Conservation (phyloP, 2,329 filamentous ascomycete species). For the Aspergillus pseudoterreus region DNA sequence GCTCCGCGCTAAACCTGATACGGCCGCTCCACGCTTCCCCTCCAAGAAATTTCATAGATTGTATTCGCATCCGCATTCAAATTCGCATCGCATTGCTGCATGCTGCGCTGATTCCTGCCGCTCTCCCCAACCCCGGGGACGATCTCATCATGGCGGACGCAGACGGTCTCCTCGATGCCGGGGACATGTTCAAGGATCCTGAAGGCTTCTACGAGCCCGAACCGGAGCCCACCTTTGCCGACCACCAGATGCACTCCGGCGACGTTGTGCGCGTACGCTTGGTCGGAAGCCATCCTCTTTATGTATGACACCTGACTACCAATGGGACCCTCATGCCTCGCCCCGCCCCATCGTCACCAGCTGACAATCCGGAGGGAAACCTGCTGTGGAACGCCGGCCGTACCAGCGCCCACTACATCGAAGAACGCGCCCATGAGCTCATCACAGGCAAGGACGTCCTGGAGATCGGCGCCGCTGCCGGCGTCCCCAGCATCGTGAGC, state of each 20-base stretch:
- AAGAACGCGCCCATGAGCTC: slow-evolving; percentile 58
- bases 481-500: slow-evolving; percentile 75
- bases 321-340: neutral
- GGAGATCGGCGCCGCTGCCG: slow-evolving; percentile 85
- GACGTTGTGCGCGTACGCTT: slow-evolving; percentile 67
- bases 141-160: slow-evolving; percentile 20
- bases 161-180: slow-evolving; percentile 34
- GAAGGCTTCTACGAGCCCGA: slow-evolving; percentile 75
- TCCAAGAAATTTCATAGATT: slow-evolving; percentile 2
- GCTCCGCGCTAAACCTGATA: neutral
- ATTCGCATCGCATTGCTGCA: slow-evolving; percentile 1
- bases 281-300: slow-evolving; percentile 82
- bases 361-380: slow-evolving; percentile 59
- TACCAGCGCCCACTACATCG: slow-evolving; percentile 73
- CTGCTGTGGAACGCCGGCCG: slow-evolving; percentile 87
- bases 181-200: slow-evolving; percentile 73
- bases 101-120: slow-evolving; percentile 1
- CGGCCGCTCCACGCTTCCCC: neutral
- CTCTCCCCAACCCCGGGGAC: neutral
- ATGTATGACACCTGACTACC: slow-evolving; percentile 51
- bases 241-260: slow-evolving; percentile 67
- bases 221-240: slow-evolving; percentile 68
- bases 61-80: neutral
- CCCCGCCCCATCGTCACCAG: neutral
- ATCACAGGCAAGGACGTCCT: slow-evolving; percentile 69